Percentiles rank a stretch among this genome's conserved stretches.
These are phyloP conservation scores for Bremia lactucae DNA, from an alignment of 352 stramenopile genomes.

Conservation along the genomic window DNA sequence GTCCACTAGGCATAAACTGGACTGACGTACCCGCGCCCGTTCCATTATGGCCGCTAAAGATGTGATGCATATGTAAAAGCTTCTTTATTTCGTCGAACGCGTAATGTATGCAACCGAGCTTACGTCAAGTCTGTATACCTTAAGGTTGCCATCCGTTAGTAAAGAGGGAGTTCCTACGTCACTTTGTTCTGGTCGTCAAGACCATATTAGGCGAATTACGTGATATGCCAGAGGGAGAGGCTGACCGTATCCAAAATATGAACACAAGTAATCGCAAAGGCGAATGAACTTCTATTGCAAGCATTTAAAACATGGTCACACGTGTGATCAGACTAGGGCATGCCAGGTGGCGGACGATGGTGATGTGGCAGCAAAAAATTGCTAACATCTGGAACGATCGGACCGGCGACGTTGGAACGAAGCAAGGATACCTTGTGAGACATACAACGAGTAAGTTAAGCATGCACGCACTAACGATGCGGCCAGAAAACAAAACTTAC, in stretches of 20 bases:
- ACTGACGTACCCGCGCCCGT: neutral
- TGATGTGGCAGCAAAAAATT: slow-evolving; percentile 15
- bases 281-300: slow-evolving; percentile 19
- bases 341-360: slow-evolving; percentile 38
- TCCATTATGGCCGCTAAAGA: neutral
- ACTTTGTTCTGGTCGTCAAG: no score
- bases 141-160: neutral
- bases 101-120: neutral
- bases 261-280: neutral
- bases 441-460: neutral
- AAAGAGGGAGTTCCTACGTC: no score
- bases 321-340: slow-evolving; percentile 46
- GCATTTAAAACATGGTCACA: slow-evolving; percentile 8
- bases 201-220: no score
- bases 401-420: slow-evolving; percentile 9
- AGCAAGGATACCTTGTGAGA: slow-evolving; percentile 25
- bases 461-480: neutral
- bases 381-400: slow-evolving; percentile 6
- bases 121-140: neutral
- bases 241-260: no score
- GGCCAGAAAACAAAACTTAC: slow-evolving; percentile 25
- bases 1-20: neutral
- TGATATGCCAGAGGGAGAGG: no score
- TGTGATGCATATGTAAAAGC: neutral
- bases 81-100: neutral